phyloP scores from a whole-genome alignment of 225 moss, liverwort and hornwort genomes.

The Bryoerythrophyllum caledonicum region DNA sequence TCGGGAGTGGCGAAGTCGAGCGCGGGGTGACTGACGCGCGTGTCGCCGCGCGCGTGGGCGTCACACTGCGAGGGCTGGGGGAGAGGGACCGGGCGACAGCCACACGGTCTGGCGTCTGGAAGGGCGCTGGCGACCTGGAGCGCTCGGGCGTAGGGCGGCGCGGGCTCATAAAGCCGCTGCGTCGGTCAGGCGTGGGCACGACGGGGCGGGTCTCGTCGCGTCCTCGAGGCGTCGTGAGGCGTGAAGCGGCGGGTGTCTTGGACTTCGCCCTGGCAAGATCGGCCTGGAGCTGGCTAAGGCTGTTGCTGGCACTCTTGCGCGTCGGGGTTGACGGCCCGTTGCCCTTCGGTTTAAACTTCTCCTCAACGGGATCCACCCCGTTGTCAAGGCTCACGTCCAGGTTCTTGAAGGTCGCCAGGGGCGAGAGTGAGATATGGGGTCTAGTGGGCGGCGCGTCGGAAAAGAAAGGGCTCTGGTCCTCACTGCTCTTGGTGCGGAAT shows the following conservation, averaged over 20 bases:
- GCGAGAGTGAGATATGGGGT: conserved; percentile 5
- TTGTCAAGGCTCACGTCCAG: conserved; percentile 21
- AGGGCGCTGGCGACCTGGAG: conserved; percentile 28
- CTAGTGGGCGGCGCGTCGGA: not conserved
- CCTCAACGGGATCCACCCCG: not conserved
- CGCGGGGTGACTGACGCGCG: conserved; percentile 7
- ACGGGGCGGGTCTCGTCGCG: conserved; percentile 15
- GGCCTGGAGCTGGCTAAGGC: conserved; percentile 11
- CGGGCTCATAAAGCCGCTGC: conserved; percentile 24
- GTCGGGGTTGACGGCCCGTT: not conserved
- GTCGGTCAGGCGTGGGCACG: conserved; percentile 25
- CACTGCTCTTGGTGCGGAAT: not conserved
- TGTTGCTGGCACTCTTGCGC: conserved; percentile 13
- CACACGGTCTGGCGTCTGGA: conserved; percentile 13
- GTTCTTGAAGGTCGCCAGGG: conserved; percentile 25
- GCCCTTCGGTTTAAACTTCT: not conserved
- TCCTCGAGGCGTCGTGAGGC: conserved; percentile 25
- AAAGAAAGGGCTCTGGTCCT: conserved; percentile 30
- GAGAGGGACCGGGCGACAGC: conserved; percentile 14
- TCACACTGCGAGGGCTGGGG: conserved; percentile 20
- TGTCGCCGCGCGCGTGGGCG: conserved; percentile 11
- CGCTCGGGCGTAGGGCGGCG: conserved; percentile 18
- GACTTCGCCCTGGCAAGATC: conserved; percentile 20
- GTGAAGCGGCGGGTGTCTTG: conserved; percentile 6
- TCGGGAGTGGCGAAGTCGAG: conserved; percentile 21